These are phyloP conservation scores for Hypoxylon fuscum DNA, from an alignment of 495 filamentous ascomycete species.

Conservation along the genomic window DNA sequence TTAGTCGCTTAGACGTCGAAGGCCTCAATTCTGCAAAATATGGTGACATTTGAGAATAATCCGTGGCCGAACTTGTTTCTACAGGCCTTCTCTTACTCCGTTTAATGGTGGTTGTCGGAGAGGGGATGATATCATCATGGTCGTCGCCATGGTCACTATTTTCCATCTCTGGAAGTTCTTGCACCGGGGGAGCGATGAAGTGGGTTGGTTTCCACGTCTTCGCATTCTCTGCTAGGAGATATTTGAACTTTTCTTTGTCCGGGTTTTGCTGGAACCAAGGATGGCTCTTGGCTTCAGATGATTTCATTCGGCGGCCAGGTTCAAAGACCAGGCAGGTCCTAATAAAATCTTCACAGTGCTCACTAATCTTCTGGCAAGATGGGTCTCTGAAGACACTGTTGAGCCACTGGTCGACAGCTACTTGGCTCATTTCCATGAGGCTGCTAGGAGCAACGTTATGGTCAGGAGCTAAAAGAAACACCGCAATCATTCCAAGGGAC, in stretches of 20 bases:
- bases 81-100: conserved; percentile 2
- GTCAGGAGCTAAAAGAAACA: conserved; percentile 20
- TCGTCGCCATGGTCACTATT: neutral
- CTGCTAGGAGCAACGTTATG: conserved; percentile 40
- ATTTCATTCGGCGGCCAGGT: conserved; percentile 61
- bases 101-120: conserved; percentile 56
- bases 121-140: neutral
- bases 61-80: neutral
- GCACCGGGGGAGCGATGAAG: conserved; percentile 25
- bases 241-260: conserved; percentile 9
- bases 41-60: conserved; percentile 4
- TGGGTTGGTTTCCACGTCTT: conserved; percentile 25
- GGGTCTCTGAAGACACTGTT: conserved; percentile 43
- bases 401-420: conserved; percentile 31
- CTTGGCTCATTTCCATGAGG: conserved; percentile 38
- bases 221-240: conserved; percentile 9
- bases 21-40: neutral
- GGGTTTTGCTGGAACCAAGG: conserved; percentile 64
- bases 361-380: conserved; percentile 53
- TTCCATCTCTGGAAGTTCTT: conserved; percentile 26
- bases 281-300: conserved; percentile 64
- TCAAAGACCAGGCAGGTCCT: conserved; percentile 61
- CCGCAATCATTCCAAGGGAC: conserved; percentile 40
- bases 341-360: conserved; percentile 63
- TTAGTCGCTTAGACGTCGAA: neutral